phyloP scores from a whole-genome alignment of 108 stramenopile genomes.

The Schizochytrium sp. region DNA sequence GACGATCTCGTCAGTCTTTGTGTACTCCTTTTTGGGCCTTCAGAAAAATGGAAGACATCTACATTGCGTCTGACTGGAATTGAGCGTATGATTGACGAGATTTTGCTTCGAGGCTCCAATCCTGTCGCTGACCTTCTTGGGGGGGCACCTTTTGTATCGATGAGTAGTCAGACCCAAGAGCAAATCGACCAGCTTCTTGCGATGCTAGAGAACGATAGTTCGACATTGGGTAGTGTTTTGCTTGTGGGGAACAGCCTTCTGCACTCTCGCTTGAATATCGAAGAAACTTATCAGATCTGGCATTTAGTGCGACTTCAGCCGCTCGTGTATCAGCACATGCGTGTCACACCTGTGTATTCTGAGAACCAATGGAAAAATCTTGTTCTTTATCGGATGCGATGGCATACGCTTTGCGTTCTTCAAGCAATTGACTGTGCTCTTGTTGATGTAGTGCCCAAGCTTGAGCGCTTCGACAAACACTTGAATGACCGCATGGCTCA shows the following conservation, averaged over 20 bases:
- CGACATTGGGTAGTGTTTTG: not conserved
- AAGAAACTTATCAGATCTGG: not conserved
- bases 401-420: slow-evolving; percentile 50
- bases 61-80: not conserved
- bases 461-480: not conserved
- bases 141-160: not conserved
- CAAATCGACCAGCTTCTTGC: slow-evolving; percentile 32
- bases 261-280: not conserved
- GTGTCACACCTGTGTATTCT: slow-evolving; percentile 4
- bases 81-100: slow-evolving; percentile 15
- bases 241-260: not conserved
- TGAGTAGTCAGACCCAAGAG: not conserved
- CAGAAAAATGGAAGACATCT: slow-evolving; percentile 8
- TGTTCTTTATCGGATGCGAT: not conserved
- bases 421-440: not conserved
- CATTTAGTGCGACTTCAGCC: not conserved
- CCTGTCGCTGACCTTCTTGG: not conserved
- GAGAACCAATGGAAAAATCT: slow-evolving; percentile 48
- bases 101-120: not conserved
- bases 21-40: slow-evolving; percentile 20
- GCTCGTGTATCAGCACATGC: not conserved
- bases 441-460: slow-evolving; percentile 9
- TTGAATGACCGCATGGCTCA: slow-evolving; percentile 16
- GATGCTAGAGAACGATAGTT: slow-evolving; percentile 25
- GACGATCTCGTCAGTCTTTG: slow-evolving; percentile 7